These are phyloP conservation scores for Claviceps capensis DNA, from an alignment of 2,329 filamentous ascomycete species.

Conservation along the genomic window DNA sequence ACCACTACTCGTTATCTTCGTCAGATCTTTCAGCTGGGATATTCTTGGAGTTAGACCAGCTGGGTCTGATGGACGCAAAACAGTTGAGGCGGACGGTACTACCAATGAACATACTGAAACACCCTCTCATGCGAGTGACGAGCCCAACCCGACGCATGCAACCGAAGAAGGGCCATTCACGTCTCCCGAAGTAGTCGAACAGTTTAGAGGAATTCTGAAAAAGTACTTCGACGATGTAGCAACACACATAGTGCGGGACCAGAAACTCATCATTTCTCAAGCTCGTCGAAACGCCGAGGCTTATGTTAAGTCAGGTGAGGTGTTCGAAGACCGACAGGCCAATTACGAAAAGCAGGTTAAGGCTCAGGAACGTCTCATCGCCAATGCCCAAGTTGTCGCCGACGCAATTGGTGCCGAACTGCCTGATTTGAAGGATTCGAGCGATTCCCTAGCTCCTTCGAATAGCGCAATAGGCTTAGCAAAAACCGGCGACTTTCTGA, in stretches of 20 bases:
- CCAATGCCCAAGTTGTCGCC: conserved; percentile 82
- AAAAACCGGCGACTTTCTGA: conserved; percentile 85
- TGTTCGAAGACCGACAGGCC: conserved; percentile 91
- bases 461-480: conserved; percentile 81
- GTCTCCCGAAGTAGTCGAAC: conserved; percentile 62
- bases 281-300: conserved; percentile 92
- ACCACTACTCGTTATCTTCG: conserved; percentile 83
- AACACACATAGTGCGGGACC: conserved; percentile 73
- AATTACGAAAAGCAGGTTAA: conserved; percentile 94
- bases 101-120: conserved; percentile 31
- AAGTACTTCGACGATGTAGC: conserved; percentile 93
- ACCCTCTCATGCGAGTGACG: conserved; percentile 35
- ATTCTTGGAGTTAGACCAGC: conserved; percentile 66
- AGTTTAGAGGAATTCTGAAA: conserved; percentile 72
- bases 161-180: conserved; percentile 59
- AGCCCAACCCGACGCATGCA: conserved; percentile 24
- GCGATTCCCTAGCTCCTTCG: conserved; percentile 48
- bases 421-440: conserved; percentile 80
- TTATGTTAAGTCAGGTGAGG: conserved; percentile 95
- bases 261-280: conserved; percentile 76
- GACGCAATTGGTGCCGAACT: conserved; percentile 83
- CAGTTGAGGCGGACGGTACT: conserved; percentile 66
- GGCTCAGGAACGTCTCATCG: conserved; percentile 74
- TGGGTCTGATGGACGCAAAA: conserved; percentile 67
- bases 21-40: conserved; percentile 95